phyloP scores from a whole-genome alignment of 805 yeast genomes.

The Starmerella asiatica region DNA sequence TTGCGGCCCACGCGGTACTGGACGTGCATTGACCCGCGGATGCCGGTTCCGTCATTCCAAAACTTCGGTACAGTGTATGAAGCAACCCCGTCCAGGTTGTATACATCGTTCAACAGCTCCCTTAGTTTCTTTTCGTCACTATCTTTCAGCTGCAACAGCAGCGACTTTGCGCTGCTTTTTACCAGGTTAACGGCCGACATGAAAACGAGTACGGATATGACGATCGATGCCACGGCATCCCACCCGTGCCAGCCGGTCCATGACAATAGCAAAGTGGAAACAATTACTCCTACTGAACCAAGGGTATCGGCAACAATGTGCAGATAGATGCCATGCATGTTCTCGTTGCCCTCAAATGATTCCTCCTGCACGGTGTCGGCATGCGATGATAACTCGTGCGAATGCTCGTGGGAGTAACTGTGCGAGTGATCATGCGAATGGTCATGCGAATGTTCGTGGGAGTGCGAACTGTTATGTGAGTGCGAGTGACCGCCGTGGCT shows the following conservation, averaged over 20 bases:
- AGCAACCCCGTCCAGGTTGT: constrained; percentile 62
- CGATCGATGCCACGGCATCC: constrained; percentile 83
- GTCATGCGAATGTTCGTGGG: constrained; percentile 21
- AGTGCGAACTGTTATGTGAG: constrained; percentile 18
- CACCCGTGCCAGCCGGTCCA: constrained; percentile 62
- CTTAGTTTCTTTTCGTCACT: constrained; percentile 51
- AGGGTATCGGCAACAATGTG: constrained; percentile 91
- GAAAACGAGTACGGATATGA: constrained; percentile 71
- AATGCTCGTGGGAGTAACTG: constrained; percentile 17
- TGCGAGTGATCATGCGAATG: constrained; percentile 16
- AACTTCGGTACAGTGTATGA: constrained; percentile 82
- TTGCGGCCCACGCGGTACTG: constrained; percentile 58
- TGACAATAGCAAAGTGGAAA: constrained; percentile 68
- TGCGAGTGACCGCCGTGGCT: constrained; percentile 23
- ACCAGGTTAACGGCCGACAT: constrained; percentile 73
- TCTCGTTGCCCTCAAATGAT: constrained; percentile 33
- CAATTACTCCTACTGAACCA: constrained; percentile 94
- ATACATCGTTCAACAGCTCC: constrained; percentile 51
- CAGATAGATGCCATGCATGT: constrained; percentile 86
- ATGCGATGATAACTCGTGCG: no score
- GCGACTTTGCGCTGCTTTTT: constrained; percentile 61
- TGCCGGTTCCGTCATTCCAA: constrained; percentile 51
- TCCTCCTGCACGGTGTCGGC: no score
- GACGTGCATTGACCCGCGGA: constrained; percentile 72
- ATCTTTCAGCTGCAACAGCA: constrained; percentile 48